Evolutionary conservation across 257 asterid genomes (phyloP), one percentile per base, ranked within the genome.

Genomic region (Fraxinus anomala): DNA sequence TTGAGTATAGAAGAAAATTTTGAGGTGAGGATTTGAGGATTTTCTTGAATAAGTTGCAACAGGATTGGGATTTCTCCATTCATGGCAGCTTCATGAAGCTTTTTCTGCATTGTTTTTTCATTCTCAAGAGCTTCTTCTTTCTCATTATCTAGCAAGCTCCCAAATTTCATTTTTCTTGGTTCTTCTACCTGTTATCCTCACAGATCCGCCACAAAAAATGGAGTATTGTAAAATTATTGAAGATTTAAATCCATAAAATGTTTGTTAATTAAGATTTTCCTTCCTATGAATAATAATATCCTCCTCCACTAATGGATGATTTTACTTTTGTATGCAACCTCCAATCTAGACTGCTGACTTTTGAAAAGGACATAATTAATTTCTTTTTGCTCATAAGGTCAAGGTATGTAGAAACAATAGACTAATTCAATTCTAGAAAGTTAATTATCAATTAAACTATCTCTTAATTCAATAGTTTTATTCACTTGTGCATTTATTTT

Each of bases 1-100:
- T 72, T 79, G 4, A 72, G 34, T 73, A 75, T 68, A 73, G 77
- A 49, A 23, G 39, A 65, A 14, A 59, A 13, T 63, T 12, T 73
- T 49, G 82, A 73, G 19, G 69, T 63, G 73, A 80, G 28, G n/a
- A 84, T 73, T 61, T 70, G 63, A 23, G 75, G 76, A 47, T 84
- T 80, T 81, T 84, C 82, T 76, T 77, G 69, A 0, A 75, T 74
- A 51, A 78, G 54, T 34, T 77, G 75, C 11, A 56, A 65, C 5
- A 83, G 80, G 12, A 66, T 10, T 68, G 69, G 26, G n/a, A 36
- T 26, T 12, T 77, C 51, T 54, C 87, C 81, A 2, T 47, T 61
- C 6, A 80, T 44, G 36, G 87, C 75, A 8, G 81, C 86, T 72
- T 77, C 74, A 2, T 76, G 49, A 39, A 83, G 80, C 54, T 30